phyloP scores from a whole-genome alignment of 2,329 filamentous ascomycete genomes.

The Phyllosticta paracitricarpa region DNA sequence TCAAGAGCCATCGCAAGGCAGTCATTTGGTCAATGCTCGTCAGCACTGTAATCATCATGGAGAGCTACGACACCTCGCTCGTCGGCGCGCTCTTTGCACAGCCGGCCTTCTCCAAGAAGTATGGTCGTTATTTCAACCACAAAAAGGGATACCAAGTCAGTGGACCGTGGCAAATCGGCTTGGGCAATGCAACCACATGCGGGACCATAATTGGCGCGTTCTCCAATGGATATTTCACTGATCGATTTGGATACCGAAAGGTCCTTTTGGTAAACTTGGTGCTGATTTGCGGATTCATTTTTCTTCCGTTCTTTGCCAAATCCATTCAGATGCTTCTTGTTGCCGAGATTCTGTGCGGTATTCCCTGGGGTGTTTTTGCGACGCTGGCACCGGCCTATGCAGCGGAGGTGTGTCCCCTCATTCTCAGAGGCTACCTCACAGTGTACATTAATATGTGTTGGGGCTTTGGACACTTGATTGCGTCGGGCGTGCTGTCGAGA shows the following conservation, averaged over 20 bases:
- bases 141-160: slow-evolving; percentile 30
- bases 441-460: slow-evolving; percentile 68
- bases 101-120: slow-evolving; percentile 34
- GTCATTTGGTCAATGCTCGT: slow-evolving; percentile 75
- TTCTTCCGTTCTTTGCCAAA: slow-evolving; percentile 37
- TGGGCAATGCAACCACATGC: slow-evolving; percentile 36
- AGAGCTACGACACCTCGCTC: slow-evolving; percentile 72
- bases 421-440: slow-evolving; percentile 44
- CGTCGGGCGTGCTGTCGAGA: slow-evolving; percentile 58
- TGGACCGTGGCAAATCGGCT: slow-evolving; percentile 35
- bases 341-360: slow-evolving; percentile 35
- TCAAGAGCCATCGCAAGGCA: slow-evolving; percentile 62
- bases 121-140: slow-evolving; percentile 26
- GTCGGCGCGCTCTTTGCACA: slow-evolving; percentile 63
- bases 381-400: slow-evolving; percentile 38
- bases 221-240: slow-evolving; percentile 35
- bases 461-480: slow-evolving; percentile 64
- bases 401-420: slow-evolving; percentile 55
- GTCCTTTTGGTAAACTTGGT: slow-evolving; percentile 33
- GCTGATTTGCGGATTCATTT: slow-evolving; percentile 31
- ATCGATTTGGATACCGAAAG: slow-evolving; percentile 34
- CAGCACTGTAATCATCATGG: slow-evolving; percentile 82
- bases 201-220: slow-evolving; percentile 37
- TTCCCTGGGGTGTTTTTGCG: slow-evolving; percentile 37
- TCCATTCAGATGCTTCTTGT: slow-evolving; percentile 31